A percentile compares a stretch with the other conserved stretches of the same genome.
phyloP scores from a whole-genome alignment of 208 protist genomes.

The Crithidia acanthocephali region DNA sequence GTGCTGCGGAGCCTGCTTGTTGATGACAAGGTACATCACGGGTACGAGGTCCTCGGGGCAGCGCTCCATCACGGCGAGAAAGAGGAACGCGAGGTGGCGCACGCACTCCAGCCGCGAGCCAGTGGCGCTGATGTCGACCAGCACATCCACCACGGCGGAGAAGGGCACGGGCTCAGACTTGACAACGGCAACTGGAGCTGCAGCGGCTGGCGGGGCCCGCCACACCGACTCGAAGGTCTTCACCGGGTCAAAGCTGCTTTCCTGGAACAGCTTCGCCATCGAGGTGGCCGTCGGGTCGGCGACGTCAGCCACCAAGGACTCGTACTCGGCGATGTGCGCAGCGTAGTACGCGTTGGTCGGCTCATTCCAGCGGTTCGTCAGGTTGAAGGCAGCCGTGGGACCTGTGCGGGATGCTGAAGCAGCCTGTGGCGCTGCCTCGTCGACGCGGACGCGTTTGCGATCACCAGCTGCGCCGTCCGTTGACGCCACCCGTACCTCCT shows the following conservation, averaged over 20 bases:
- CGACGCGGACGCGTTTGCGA: slow-evolving; percentile 23
- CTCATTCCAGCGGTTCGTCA: slow-evolving; percentile 20
- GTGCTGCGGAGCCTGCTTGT: slow-evolving; percentile 97
- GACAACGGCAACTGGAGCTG: background rate
- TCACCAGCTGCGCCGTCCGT: background rate
- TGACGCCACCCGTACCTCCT: background rate
- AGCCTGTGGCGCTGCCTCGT: background rate
- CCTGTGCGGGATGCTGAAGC: background rate
- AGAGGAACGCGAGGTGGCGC: slow-evolving; percentile 81
- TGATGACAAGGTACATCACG: slow-evolving; percentile 95
- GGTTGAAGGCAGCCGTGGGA: background rate
- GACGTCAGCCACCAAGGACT: slow-evolving; percentile 24
- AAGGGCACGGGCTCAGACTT: slow-evolving; percentile 57
- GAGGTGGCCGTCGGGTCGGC: slow-evolving; percentile 49
- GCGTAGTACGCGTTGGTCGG: slow-evolving; percentile 22
- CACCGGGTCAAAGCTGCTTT: slow-evolving; percentile 44
- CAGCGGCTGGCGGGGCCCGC: slow-evolving; percentile 32
- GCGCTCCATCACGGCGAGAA: slow-evolving; percentile 86
- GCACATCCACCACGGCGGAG: slow-evolving; percentile 72
- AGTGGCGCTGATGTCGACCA: slow-evolving; percentile 86
- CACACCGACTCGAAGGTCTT: slow-evolving; percentile 43
- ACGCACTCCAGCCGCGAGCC: slow-evolving; percentile 91
- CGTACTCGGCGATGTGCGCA: slow-evolving; percentile 36
- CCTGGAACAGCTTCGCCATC: slow-evolving; percentile 85
- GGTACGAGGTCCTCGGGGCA: slow-evolving; percentile 88